phyloP scores from a whole-genome alignment of 768 basidiomycete species.

The Boletus pseudo-olivaceus region DNA sequence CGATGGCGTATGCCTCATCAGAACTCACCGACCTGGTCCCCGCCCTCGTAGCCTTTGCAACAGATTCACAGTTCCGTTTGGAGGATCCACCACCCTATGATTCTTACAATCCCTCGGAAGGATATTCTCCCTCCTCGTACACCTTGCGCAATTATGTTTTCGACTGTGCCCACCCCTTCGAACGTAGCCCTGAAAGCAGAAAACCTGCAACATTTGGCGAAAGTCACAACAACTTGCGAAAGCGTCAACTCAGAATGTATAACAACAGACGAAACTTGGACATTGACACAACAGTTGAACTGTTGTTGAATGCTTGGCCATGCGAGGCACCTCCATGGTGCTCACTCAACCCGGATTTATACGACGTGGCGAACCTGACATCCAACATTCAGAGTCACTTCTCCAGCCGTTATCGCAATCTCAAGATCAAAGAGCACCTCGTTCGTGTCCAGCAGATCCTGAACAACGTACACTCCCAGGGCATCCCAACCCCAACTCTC shows the following conservation, averaged over 20 bases:
- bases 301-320: slow-evolving; percentile 18
- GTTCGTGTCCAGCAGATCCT: slow-evolving; percentile 9
- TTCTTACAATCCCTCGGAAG: slow-evolving; percentile 10
- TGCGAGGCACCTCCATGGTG: slow-evolving; percentile 9
- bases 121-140: not conserved
- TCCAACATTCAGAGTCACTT: slow-evolving; percentile 4
- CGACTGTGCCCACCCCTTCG: not conserved
- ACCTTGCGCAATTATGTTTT: not conserved
- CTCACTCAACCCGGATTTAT: not conserved
- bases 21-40: slow-evolving; percentile 16
- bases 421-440: slow-evolving; percentile 14
- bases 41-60: slow-evolving; percentile 32
- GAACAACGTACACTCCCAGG: not conserved
- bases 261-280: slow-evolving; percentile 6
- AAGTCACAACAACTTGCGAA: not conserved
- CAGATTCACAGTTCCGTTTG: slow-evolving; percentile 3
- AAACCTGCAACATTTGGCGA: not conserved
- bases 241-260: slow-evolving; percentile 9
- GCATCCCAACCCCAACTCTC: not conserved
- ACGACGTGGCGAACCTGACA: slow-evolving; percentile 3
- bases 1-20: slow-evolving; percentile 29
- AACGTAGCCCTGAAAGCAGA: slow-evolving; percentile 13
- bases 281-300: not conserved
- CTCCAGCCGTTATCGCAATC: slow-evolving; percentile 16
- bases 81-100: slow-evolving; percentile 17